These are phyloP conservation scores for Cercospora sp. DNA, from an alignment of 2,329 filamentous ascomycete species.

Conservation along the genomic window DNA sequence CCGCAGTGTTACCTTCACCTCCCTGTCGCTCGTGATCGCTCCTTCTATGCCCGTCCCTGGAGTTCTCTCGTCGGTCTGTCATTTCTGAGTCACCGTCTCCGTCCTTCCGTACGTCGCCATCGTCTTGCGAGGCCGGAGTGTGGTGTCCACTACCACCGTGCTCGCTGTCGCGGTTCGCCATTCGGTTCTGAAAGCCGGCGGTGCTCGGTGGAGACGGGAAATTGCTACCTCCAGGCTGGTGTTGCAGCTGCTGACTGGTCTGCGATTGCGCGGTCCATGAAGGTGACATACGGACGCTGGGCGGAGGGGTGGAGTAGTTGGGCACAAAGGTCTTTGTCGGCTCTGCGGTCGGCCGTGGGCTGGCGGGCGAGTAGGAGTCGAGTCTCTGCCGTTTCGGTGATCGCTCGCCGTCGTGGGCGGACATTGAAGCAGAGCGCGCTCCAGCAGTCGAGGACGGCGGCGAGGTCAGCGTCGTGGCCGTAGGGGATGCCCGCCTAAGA, in stretches of 20 bases:
- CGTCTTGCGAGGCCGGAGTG: slow-evolving; percentile 33
- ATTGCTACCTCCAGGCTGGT: slow-evolving; percentile 28
- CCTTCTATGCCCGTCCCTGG: slow-evolving; percentile 41
- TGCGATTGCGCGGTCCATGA: slow-evolving; percentile 41
- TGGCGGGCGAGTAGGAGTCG: slow-evolving; percentile 47
- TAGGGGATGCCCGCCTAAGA: slow-evolving; percentile 19
- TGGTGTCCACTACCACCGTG: slow-evolving; percentile 30
- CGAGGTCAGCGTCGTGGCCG: slow-evolving; percentile 8
- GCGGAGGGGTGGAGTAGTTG: slow-evolving; percentile 47
- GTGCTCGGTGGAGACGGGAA: slow-evolving; percentile 48
- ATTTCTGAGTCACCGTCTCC: slow-evolving; percentile 48
- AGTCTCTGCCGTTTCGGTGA: slow-evolving; percentile 41
- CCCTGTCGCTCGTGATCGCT: slow-evolving; percentile 51
- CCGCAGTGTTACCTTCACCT: slow-evolving; percentile 3
- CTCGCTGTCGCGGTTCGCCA: slow-evolving; percentile 30
- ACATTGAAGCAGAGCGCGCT: slow-evolving; percentile 30
- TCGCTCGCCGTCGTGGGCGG: slow-evolving; percentile 34
- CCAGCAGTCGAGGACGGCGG: slow-evolving; percentile 4
- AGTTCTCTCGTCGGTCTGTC: slow-evolving; percentile 34
- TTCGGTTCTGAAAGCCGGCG: slow-evolving; percentile 36
- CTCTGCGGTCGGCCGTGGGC: slow-evolving; percentile 39
- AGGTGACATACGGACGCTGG: slow-evolving; percentile 50
- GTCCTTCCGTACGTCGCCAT: slow-evolving; percentile 34
- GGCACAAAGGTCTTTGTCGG: slow-evolving; percentile 46
- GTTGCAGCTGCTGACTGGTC: slow-evolving; percentile 18